A percentile compares a stretch with the other conserved stretches of the same genome.
Conservation (phyloP, 306 rosid species). For the Geum urbanum region DNA sequence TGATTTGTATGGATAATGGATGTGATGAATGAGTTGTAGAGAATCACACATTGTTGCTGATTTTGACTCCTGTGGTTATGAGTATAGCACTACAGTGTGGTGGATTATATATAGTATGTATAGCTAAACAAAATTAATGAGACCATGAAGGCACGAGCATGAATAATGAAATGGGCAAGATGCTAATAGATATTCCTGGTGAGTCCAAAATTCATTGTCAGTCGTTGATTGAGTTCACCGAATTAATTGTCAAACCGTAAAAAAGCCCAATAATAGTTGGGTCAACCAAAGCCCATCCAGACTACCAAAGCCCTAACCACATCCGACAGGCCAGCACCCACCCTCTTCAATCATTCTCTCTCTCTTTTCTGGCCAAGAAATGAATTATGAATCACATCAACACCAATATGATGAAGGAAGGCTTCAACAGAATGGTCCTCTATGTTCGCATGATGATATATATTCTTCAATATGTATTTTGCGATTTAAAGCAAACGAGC, state of each 20-base stretch:
- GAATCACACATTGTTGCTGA: conserved; percentile 16
- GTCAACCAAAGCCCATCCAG: background rate
- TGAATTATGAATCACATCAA: background rate
- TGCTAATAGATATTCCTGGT: background rate
- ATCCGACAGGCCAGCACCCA: background rate
- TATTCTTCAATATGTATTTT: background rate
- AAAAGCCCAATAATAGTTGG: background rate
- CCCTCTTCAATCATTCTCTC: background rate
- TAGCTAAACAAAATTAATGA: background rate
- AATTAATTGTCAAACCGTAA: background rate
- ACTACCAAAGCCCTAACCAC: background rate
- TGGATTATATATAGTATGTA: no score
- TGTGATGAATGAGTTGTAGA: background rate
- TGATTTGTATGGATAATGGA: conserved; percentile 7
- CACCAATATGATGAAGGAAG: no score
- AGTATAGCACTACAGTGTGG: background rate
- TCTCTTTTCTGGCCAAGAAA: no score
- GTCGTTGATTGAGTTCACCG: background rate
- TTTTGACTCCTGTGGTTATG: conserved; percentile 36
- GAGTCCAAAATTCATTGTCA: background rate
- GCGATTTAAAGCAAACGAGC: background rate
- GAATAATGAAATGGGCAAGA: background rate
- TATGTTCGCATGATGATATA: background rate
- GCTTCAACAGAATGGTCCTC: no score
- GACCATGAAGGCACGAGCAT: background rate